Conservation (phyloP, 2,329 filamentous ascomycete species). For the Colletotrichum navitas region DNA sequence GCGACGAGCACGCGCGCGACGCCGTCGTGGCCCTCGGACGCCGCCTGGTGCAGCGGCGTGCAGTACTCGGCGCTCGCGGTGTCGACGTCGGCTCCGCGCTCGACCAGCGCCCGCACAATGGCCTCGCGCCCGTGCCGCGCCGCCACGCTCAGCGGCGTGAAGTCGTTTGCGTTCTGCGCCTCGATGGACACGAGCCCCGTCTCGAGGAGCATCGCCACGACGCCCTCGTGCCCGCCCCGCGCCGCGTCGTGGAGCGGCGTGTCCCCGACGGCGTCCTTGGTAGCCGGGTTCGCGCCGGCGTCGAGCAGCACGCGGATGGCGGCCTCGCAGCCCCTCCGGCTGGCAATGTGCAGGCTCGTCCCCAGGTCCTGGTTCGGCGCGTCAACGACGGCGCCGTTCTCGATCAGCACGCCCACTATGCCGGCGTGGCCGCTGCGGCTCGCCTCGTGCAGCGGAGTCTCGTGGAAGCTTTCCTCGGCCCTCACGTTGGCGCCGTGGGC, state of each 20-base stretch:
- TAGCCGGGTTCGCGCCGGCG: constrained; percentile 41
- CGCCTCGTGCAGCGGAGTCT: constrained; percentile 42
- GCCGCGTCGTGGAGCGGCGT: constrained; percentile 43
- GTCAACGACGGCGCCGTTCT: constrained; percentile 39
- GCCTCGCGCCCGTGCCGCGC: constrained; percentile 41
- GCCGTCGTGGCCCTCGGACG: constrained; percentile 42
- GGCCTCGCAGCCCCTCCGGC: constrained; percentile 19
- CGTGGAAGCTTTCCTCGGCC: constrained; percentile 41
- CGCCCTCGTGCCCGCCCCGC: constrained; percentile 35
- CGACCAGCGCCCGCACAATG: constrained; percentile 42
- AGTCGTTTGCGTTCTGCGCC: constrained; percentile 40
- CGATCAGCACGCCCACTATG: constrained; percentile 36
- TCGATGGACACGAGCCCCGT: constrained; percentile 42
- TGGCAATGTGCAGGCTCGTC: constrained; percentile 42
- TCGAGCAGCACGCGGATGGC: constrained; percentile 31
- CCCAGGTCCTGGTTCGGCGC: constrained; percentile 35
- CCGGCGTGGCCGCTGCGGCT: constrained; percentile 30
- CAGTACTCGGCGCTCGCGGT: constrained; percentile 41
- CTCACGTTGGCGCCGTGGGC: constrained; percentile 35
- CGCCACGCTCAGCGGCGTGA: constrained; percentile 42
- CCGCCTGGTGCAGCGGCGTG: constrained; percentile 43
- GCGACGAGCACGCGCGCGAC: constrained; percentile 39
- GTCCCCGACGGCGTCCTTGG: constrained; percentile 41
- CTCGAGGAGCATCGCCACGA: constrained; percentile 39
- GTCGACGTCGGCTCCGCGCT: constrained; percentile 43